Percentiles rank a stretch among this genome's conserved stretches.
Conservation (phyloP, 2,329 filamentous ascomycete species). For the Cladophialophora bantiana region DNA sequence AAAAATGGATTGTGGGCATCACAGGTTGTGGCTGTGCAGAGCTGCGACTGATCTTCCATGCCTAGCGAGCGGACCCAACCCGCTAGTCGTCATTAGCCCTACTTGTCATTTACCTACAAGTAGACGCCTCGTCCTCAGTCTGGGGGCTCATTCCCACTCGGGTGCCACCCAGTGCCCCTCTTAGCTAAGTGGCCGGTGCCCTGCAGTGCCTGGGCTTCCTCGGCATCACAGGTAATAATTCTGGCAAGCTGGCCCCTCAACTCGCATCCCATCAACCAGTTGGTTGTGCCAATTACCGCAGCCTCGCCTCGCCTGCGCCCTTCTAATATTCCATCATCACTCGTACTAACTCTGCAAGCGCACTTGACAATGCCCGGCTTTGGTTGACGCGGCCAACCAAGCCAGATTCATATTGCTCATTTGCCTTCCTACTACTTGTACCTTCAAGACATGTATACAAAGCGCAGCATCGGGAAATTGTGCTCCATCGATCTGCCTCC, state of each 20-base stretch:
- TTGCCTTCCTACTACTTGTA: neutral
- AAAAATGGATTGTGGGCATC: neutral
- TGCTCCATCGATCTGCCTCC: conserved; percentile 26
- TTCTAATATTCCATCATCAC: neutral
- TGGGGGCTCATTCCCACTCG: neutral
- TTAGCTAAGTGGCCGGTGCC: neutral
- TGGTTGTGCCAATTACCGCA: conserved; percentile 5
- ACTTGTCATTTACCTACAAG: neutral
- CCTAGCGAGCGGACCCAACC: neutral
- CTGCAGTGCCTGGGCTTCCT: neutral
- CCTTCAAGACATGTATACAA: conserved; percentile 31
- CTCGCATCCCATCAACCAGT: neutral
- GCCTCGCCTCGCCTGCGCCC: conserved; percentile 19
- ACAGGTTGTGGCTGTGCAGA: neutral
- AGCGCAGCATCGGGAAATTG: conserved; percentile 27
- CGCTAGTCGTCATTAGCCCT: neutral
- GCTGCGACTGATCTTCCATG: neutral
- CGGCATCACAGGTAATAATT: neutral
- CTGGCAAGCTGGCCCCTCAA: neutral
- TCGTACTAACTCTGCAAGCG: neutral
- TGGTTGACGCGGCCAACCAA: conserved; percentile 7
- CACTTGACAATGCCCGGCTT: conserved; percentile 5
- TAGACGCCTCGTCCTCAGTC: neutral
- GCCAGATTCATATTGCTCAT: conserved; percentile 10
- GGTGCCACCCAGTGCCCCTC: neutral